Conservation (phyloP, 2,329 filamentous ascomycete genomes). For the Scleromitrula shiraiana region DNA sequence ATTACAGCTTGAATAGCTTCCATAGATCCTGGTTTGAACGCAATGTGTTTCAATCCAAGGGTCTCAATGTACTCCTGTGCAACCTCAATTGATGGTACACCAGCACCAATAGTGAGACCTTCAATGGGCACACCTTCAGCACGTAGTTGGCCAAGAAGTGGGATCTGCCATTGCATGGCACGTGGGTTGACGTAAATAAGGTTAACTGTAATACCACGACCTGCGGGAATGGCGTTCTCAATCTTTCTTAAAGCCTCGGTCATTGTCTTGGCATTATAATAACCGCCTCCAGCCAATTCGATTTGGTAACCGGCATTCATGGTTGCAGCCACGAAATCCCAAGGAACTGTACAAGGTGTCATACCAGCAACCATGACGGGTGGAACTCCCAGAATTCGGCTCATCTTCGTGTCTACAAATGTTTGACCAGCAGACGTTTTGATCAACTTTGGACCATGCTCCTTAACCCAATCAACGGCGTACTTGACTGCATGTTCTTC, state of each 20-base stretch:
- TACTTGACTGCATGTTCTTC: conserved; percentile 92
- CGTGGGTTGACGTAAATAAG: conserved; percentile 85
- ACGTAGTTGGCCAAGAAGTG: conserved; percentile 69
- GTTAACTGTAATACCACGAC: conserved; percentile 82
- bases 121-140: conserved; percentile 85
- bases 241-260: conserved; percentile 77
- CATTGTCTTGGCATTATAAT: conserved; percentile 77
- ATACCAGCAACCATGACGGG: conserved; percentile 89
- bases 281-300: conserved; percentile 82
- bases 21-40: conserved; percentile 86
- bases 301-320: conserved; percentile 96
- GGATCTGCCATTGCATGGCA: conserved; percentile 90
- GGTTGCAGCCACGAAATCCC: conserved; percentile 85
- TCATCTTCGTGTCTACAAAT: conserved; percentile 96
- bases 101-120: conserved; percentile 84
- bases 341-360: conserved; percentile 83
- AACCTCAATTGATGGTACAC: conserved; percentile 88
- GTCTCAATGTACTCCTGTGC: conserved; percentile 92
- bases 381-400: conserved; percentile 72
- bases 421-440: conserved; percentile 84
- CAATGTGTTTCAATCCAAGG: conserved; percentile 83
- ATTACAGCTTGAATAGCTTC: conserved; percentile 85
- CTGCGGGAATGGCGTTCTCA: conserved; percentile 72
- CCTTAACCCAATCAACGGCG: conserved; percentile 95
- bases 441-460: conserved; percentile 86